phyloP scores from a whole-genome alignment of 306 rosid species.

The Cucumis sativus region DNA sequence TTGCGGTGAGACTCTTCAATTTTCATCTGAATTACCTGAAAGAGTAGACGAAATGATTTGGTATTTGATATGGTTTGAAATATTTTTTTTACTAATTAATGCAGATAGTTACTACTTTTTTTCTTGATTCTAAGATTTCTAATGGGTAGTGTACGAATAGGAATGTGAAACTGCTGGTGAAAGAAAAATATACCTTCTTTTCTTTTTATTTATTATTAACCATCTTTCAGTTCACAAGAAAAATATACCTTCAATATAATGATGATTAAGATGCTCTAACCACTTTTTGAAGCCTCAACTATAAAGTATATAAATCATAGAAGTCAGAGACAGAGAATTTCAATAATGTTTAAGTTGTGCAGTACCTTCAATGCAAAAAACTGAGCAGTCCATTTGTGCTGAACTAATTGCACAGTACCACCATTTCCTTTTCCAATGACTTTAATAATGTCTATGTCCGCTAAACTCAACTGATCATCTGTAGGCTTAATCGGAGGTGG shows the following conservation, averaged over 20 bases:
- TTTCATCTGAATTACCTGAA: constrained; percentile 84
- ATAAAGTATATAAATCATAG: not conserved
- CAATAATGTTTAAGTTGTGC: not conserved
- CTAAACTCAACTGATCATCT: constrained; percentile 70
- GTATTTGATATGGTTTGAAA: not conserved
- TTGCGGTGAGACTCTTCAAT: constrained; percentile 72
- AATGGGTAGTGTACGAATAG: not conserved
- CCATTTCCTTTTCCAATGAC: constrained; percentile 95
- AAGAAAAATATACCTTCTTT: not conserved
- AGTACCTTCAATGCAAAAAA: constrained; percentile 94
- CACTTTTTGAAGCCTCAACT: not conserved
- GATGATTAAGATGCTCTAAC: not conserved
- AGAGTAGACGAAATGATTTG: not conserved
- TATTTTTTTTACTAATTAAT: not conserved
- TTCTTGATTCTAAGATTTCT: not conserved
- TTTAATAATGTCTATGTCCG: constrained; percentile 61
- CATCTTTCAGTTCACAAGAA: not conserved
- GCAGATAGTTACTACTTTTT: not conserved
- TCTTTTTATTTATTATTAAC: not conserved
- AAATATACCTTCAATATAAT: not conserved
- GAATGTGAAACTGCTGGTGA: not conserved
- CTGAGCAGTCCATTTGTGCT: constrained; percentile 96
- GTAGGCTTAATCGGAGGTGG: constrained; percentile 78
- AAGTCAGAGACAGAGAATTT: not conserved
- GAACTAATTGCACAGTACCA: constrained; percentile 89